phyloP scores from a whole-genome alignment of 371 early-diverging fungal genomes.

The Mortierella sp. region DNA sequence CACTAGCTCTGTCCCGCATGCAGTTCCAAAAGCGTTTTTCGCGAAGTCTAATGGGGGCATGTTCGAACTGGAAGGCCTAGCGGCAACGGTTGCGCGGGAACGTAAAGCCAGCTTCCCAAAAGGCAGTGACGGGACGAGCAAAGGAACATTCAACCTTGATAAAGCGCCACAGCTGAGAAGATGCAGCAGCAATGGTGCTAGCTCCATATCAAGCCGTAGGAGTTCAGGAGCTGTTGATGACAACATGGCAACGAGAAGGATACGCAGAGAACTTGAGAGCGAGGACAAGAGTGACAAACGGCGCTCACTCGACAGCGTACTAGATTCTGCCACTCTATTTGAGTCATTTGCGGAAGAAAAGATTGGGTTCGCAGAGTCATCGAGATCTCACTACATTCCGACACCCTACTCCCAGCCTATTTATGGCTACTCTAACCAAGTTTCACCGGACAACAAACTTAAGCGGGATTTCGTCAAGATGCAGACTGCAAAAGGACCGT shows the following conservation, averaged over 20 bases:
- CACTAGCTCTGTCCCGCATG: slow-evolving; percentile 21
- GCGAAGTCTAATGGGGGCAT: slow-evolving; percentile 36
- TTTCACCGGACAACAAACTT: slow-evolving; percentile 2
- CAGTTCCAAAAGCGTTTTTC: slow-evolving; percentile 35
- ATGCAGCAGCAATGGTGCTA: slow-evolving; percentile 17
- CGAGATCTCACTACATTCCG: slow-evolving; percentile 1
- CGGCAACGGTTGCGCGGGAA: slow-evolving; percentile 39
- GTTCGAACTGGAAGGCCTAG: slow-evolving; percentile 40
- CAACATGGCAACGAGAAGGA: slow-evolving; percentile 1
- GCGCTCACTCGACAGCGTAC: slow-evolving; percentile 23
- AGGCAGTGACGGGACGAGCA: not conserved
- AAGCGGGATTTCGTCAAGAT: slow-evolving; percentile 34
- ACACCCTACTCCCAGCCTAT: slow-evolving; percentile 17
- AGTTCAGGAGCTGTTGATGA: slow-evolving; percentile 25
- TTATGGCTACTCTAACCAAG: slow-evolving; percentile 26
- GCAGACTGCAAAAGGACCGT: slow-evolving; percentile 21
- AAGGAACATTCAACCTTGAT: not conserved
- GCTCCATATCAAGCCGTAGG: slow-evolving; percentile 17
- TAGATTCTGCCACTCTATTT: slow-evolving; percentile 4
- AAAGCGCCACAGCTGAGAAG: not conserved
- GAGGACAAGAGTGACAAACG: slow-evolving; percentile 26
- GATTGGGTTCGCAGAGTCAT: not conserved
- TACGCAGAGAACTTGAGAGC: slow-evolving; percentile 1
- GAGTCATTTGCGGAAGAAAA: slow-evolving; percentile 3
- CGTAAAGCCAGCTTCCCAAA: not conserved